Conservation (phyloP, 2,329 filamentous ascomycete genomes). For the Aureobasidium sp. region DNA sequence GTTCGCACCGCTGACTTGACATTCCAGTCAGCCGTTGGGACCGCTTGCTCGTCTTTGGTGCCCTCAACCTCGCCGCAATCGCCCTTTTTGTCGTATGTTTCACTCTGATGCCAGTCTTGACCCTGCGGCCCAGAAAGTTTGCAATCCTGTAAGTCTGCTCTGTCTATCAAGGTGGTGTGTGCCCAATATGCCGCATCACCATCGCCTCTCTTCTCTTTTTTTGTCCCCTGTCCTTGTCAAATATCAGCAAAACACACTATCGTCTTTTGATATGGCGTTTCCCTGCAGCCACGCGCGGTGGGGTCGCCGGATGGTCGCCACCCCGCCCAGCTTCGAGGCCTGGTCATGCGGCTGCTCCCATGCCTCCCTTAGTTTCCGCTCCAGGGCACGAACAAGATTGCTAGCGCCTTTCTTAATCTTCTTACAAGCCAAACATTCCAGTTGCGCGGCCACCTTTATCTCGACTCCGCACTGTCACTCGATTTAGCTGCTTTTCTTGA, state of each 20-base stretch:
- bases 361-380: constrained; percentile 19
- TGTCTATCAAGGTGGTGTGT: constrained; percentile 1
- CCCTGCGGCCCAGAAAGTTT: constrained; percentile 83
- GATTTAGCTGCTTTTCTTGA: constrained; percentile 13
- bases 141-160: constrained; percentile 80
- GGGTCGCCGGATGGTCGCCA: constrained; percentile 11
- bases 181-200: constrained; percentile 10
- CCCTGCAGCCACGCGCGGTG: constrained; percentile 11
- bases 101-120: constrained; percentile 76
- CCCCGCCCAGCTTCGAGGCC: constrained; percentile 12
- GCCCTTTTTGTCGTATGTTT: constrained; percentile 94
- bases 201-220: neutral
- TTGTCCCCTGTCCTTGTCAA: neutral
- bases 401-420: constrained; percentile 12
- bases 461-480: constrained; percentile 11
- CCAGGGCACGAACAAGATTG: constrained; percentile 14
- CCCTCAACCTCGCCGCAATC: constrained; percentile 80
- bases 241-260: neutral
- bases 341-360: constrained; percentile 20
- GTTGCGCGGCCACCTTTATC: constrained; percentile 8
- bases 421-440: constrained; percentile 15
- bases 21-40: constrained; percentile 91
- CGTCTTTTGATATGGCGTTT: constrained; percentile 9
- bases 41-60: constrained; percentile 82
- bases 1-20: constrained; percentile 11